A percentile compares a stretch with the other conserved stretches of the same genome.
These are phyloP conservation scores for Cyclostephanos tholiformis DNA, from an alignment of 108 stramenopile species.

Conservation along the genomic window DNA sequence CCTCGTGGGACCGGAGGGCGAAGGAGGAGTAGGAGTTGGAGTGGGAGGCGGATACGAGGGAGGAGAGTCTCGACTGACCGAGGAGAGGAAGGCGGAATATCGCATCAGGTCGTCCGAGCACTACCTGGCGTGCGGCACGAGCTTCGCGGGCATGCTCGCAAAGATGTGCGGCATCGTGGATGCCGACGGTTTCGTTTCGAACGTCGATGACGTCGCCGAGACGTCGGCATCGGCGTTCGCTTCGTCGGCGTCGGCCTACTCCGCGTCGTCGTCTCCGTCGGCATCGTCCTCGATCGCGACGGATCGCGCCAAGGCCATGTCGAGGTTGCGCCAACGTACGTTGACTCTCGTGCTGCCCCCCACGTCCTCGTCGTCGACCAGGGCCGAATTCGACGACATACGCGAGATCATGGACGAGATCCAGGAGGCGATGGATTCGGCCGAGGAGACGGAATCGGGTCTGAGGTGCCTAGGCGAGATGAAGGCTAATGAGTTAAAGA, in stretches of 20 bases:
- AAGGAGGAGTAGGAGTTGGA: not conserved
- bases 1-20: slow-evolving; percentile 12
- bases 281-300: not conserved
- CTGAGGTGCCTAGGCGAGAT: slow-evolving; percentile 60
- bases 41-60: not conserved
- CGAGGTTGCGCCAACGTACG: slow-evolving; percentile 29
- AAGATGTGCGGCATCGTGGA: slow-evolving; percentile 58
- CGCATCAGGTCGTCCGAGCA: slow-evolving; percentile 52
- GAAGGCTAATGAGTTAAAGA: slow-evolving; percentile 57
- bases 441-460: slow-evolving; percentile 60
- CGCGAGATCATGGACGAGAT: slow-evolving; percentile 79
- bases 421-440: slow-evolving; percentile 82
- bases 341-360: slow-evolving; percentile 19
- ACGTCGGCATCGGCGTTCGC: not conserved
- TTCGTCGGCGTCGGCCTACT: slow-evolving; percentile 16
- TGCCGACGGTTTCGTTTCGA: slow-evolving; percentile 43
- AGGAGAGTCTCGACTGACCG: slow-evolving; percentile 7
- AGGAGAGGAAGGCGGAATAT: slow-evolving; percentile 46
- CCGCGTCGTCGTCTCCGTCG: slow-evolving; percentile 26
- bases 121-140: slow-evolving; percentile 62
- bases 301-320: slow-evolving; percentile 19
- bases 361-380: not conserved
- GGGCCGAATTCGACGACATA: slow-evolving; percentile 17
- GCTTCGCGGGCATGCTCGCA: slow-evolving; percentile 68
- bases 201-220: not conserved